phyloP scores from a whole-genome alignment of 176 grass and related monocot species.

The Raddia distichophylla region DNA sequence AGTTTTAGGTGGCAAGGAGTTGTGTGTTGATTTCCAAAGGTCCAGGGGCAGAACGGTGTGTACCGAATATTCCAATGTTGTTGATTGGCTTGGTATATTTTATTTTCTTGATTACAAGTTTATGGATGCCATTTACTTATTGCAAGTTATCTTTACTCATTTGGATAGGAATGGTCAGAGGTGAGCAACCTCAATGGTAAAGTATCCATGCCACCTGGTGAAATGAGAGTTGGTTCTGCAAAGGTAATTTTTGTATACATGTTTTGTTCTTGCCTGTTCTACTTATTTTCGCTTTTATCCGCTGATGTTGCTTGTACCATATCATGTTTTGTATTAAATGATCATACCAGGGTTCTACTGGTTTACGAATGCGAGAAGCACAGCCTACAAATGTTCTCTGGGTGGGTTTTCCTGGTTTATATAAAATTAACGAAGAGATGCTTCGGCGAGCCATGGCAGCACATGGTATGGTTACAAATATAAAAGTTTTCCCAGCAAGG shows the following conservation, averaged over 20 bases:
- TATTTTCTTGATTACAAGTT: neutral
- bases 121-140: neutral
- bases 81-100: slow-evolving; percentile 5
- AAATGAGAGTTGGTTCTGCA: slow-evolving; percentile 51
- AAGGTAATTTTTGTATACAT: slow-evolving; percentile 39
- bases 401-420: slow-evolving; percentile 75
- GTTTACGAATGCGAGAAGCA: slow-evolving; percentile 50
- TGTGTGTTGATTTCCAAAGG: slow-evolving; percentile 97
- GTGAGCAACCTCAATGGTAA: slow-evolving; percentile 38
- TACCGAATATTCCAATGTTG: neutral
- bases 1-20: slow-evolving; percentile 64
- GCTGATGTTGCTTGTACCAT: slow-evolving; percentile 23
- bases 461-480: slow-evolving; percentile 76
- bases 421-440: slow-evolving; percentile 68
- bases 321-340: slow-evolving; percentile 33
- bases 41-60: slow-evolving; percentile 66
- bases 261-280: neutral
- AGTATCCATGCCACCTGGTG: slow-evolving; percentile 40
- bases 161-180: slow-evolving; percentile 61
- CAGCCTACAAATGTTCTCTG: slow-evolving; percentile 84
- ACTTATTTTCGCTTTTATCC: neutral
- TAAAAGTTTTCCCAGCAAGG: slow-evolving; percentile 67
- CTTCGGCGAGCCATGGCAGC: slow-evolving; percentile 81
- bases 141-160: slow-evolving; percentile 30
- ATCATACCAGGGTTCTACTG: slow-evolving; percentile 49